Base-by-base conservation (phyloP, 2,329 filamentous ascomycete species). In the Claviceps sp. region DNA sequence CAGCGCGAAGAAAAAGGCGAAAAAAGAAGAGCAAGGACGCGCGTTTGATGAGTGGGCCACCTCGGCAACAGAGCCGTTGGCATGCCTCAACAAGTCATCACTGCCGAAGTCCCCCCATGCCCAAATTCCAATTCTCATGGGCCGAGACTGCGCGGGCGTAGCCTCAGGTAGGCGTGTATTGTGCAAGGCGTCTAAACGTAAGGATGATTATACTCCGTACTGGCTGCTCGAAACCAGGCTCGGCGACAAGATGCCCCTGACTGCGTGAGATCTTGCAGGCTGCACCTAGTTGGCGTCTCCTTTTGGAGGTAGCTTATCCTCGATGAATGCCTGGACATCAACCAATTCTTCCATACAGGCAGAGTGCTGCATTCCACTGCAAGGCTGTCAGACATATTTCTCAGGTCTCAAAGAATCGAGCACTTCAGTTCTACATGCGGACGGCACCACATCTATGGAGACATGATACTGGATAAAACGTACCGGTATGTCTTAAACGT, bases 301-400 rank as follows among this genome's bases (percentile, higher is more conserved):
- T 48, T 59, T 55, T 0, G 70, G 61, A 5, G 76, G 74, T 50
- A 82, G 66, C 45, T 67, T 67, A 52, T 69, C 63, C 37, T 59
- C 65, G 50, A 83, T 56, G 55, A 79, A 82, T 1, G 61, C 65
- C 68, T 93, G 88, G 18, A 96, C 73, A 59, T 95, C 86, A 56
- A 93, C 79, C 51, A 96, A 80, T 70, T 96, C 91, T 56, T 85
- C 72, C 5, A 81, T 74, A 59, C 82, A 83, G 2, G 88, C 88
- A 5, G 82, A 85, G 65, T 97, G 91, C 14, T 73, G 74, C 63
- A 96, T 77, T 11, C 78, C 77, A 54, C 84, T 87, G 48, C 11
- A 18, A 6, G 1, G 0, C 1, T 18, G 50, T 59, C 41, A 58
- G 55, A 38, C 3, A 26, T 3, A 14, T 9, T 43, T 24, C 26